phyloP scores from a whole-genome alignment of 192 early-diverging fungal genomes.

The Linnemannia exigua region DNA sequence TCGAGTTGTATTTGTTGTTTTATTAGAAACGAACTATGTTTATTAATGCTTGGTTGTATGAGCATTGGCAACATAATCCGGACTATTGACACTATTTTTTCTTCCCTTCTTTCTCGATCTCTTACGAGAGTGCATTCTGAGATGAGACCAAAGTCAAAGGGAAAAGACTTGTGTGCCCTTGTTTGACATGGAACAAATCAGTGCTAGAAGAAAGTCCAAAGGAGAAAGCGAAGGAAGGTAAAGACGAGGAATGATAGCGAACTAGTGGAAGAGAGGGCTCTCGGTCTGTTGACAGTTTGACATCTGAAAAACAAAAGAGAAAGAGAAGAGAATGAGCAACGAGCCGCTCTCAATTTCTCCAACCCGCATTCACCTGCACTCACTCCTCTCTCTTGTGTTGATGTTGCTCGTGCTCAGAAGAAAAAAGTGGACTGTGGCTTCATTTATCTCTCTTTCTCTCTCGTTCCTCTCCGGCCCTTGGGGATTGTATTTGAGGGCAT shows the following conservation, averaged over 20 bases:
- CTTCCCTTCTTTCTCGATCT: not conserved
- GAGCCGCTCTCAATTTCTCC: conserved; percentile 9
- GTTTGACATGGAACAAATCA: not conserved
- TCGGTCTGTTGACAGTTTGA: not conserved
- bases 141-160: not conserved
- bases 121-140: not conserved
- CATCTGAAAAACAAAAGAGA: conserved; percentile 1
- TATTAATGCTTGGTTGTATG: too few relatives aligned
- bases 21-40: too few relatives aligned
- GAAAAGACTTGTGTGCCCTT: too few relatives aligned
- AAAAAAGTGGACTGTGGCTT: not conserved
- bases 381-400: not conserved
- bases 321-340: not conserved
- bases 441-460: not conserved
- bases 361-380: not conserved
- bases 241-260: not conserved
- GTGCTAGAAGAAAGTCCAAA: not conserved
- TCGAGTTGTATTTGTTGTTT: too few relatives aligned
- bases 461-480: not conserved
- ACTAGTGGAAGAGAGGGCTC: conserved; percentile 9
- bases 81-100: not conserved
- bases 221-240: not conserved
- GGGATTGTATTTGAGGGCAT: not conserved
- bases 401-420: not conserved
- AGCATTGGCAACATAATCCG: not conserved